Conservation (phyloP, 495 filamentous ascomycete species). For the Talaromyces thailandensis region DNA sequence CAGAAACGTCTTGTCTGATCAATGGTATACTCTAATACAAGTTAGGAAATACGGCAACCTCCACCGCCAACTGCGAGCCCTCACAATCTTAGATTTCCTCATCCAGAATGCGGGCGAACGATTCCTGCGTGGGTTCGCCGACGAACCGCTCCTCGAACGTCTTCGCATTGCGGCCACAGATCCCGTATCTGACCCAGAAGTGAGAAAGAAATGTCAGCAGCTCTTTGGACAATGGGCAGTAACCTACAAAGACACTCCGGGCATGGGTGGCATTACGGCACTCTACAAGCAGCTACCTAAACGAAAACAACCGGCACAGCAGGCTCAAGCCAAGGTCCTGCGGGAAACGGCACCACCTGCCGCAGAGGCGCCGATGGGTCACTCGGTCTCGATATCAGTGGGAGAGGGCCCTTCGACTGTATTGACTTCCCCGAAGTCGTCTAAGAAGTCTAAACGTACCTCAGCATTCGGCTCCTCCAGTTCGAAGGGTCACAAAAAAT, state of each 20-base stretch:
- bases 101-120: conserved; percentile 89
- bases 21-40: conserved; percentile 8
- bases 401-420: conserved; percentile 30
- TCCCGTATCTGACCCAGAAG: conserved; percentile 71
- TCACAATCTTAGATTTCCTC: conserved; percentile 84
- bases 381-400: conserved; percentile 32
- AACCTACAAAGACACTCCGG: conserved; percentile 71
- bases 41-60: conserved; percentile 83
- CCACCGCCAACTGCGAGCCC: conserved; percentile 82
- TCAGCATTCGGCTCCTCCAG: conserved; percentile 4
- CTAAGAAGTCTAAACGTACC: conserved; percentile 18
- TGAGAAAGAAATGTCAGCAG: conserved; percentile 75
- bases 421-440: conserved; percentile 29
- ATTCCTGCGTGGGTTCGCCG: conserved; percentile 79
- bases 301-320: conserved; percentile 52
- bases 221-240: conserved; percentile 84
- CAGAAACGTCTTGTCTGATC: conserved; percentile 4
- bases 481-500: conserved; percentile 31
- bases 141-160: conserved; percentile 89
- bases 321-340: conserved; percentile 72
- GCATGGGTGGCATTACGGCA: conserved; percentile 67
- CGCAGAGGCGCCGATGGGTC: conserved; percentile 49
- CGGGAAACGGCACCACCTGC: conserved; percentile 60
- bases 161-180: conserved; percentile 82
- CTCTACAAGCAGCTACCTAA: conserved; percentile 76